Conservation (phyloP, 129 eudicot species). For the Flaveria brownii region DNA sequence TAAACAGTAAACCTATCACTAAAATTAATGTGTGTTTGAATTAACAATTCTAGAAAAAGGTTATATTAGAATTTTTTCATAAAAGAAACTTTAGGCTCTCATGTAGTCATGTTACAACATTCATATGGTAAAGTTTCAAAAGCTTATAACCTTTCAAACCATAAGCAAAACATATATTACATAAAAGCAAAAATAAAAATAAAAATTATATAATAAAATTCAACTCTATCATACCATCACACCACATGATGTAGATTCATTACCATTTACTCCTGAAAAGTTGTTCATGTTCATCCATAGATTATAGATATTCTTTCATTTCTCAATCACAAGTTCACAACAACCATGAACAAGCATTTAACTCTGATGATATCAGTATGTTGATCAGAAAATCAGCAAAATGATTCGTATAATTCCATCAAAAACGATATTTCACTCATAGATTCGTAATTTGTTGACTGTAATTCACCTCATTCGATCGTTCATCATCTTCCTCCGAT, state of each 20-base stretch:
- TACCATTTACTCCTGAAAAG: no score
- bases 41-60: no score
- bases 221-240: not conserved
- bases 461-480: constrained; percentile 7
- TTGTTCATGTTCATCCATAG: no score
- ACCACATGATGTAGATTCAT: no score
- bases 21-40: no score
- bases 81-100: no score
- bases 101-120: no score
- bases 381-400: constrained; percentile 1
- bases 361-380: not conserved
- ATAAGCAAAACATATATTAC: not conserved
- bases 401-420: not conserved
- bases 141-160: no score
- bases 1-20: no score
- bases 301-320: no score
- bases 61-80: no score
- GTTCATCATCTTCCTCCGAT: constrained; percentile 36
- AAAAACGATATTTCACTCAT: not conserved
- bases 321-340: not conserved
- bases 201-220: not conserved
- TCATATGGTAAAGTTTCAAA: no score
- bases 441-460: not conserved
- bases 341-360: constrained; percentile 11
- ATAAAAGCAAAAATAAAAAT: not conserved